These are phyloP conservation scores for Mycena crocata DNA, from an alignment of 768 basidiomycete species.

Conservation along the genomic window DNA sequence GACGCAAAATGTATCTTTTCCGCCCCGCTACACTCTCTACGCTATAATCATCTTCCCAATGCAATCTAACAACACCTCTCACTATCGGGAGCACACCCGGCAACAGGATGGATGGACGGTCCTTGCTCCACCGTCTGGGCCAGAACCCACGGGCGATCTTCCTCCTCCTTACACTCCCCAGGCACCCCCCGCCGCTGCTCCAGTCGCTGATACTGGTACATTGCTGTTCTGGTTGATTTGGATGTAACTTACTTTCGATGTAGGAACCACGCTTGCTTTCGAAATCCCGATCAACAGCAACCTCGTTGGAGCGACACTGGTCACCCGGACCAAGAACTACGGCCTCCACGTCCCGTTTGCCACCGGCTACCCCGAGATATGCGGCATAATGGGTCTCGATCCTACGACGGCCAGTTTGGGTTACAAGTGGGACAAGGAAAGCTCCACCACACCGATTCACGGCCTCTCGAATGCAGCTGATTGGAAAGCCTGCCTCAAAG, in stretches of 20 bases:
- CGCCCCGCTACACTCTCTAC: too few relatives aligned
- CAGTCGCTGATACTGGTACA: not conserved
- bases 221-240: not conserved
- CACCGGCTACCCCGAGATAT: not conserved
- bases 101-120: constrained; percentile 7
- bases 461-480: not conserved
- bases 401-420: not conserved
- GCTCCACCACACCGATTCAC: not conserved
- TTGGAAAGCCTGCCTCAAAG: not conserved
- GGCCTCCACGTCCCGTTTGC: constrained; percentile 4
- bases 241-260: not conserved
- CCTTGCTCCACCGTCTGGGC: not conserved
- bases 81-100: constrained; percentile 4
- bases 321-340: not conserved
- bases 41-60: too few relatives aligned
- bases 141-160: too few relatives aligned
- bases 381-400: constrained; percentile 2
- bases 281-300: constrained; percentile 13
- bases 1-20: too few relatives aligned
- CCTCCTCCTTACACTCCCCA: not conserved
- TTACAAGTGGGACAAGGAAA: constrained; percentile 24
- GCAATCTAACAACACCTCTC: too few relatives aligned
- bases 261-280: not conserved
- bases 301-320: constrained; percentile 1
- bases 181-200: not conserved